Evolutionary conservation across 352 stramenopile species (phyloP), one percentile per base, ranked within the genome.

Genomic region (Globisporangium sylvaticum): DNA sequence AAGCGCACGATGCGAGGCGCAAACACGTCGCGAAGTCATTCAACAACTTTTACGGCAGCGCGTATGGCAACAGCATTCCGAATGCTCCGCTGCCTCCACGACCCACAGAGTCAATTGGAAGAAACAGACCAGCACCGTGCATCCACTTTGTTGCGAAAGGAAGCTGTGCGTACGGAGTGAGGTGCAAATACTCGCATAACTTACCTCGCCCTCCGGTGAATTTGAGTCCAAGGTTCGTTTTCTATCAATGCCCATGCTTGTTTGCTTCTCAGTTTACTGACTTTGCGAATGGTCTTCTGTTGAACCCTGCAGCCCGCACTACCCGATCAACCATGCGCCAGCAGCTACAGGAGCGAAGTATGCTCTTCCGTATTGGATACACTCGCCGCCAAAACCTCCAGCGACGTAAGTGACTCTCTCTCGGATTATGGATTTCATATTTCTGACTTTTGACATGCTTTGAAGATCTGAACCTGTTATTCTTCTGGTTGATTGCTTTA

Each of bases 181-280:
- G 75, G 15, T 94, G 86, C 62, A 83, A 68, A 50, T 94, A 79
- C 53, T 87, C 77, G 0, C 86, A 94, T 55, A 76, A 87, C 5
- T 22, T 67, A 3, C 58, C 15, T 12, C 54, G 39, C 6, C 42
- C 31, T 4, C 9, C 25, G 3, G 20, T 70, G 24, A 32, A 37
- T 27, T 42, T 50, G 1, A 53, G 5, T 27, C 8, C 27, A n/a
- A 70, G 44, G 64, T 70, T 29, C 20, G 29, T 34, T 4, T 46
- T 25, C 1, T 24, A 29, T 5, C 12, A 24, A 3, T 18, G 4
- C 15, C 27, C 15, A 20, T 1, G 50, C 50, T 32, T 14, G 4
- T 57, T 57, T 57, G 10, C n/a, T 8, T 14, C 48, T 55, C 8
- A 3, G 14, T 1, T 34, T 1, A 18, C 50, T 55, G 48, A 27